phyloP scores from a whole-genome alignment of 192 early-diverging fungal genomes.

The Phlyctochytrium arcticum region DNA sequence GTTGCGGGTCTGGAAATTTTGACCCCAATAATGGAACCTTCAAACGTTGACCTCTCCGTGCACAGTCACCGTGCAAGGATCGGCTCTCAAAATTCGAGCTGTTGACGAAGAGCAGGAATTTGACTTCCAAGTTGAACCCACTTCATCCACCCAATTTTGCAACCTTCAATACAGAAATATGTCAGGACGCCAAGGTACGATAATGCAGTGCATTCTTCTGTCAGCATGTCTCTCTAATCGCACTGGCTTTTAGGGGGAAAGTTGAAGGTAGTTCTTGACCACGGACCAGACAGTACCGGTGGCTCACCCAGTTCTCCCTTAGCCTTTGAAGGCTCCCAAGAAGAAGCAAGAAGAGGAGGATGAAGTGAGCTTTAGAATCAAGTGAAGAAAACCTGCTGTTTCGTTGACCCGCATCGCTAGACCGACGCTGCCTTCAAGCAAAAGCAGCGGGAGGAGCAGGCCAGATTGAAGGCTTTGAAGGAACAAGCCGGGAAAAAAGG shows the following conservation, averaged over 20 bases:
- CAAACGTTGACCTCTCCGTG: no score
- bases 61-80: no score
- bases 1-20: no score
- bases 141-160: neutral
- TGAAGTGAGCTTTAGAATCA: no score
- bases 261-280: conserved; percentile 56
- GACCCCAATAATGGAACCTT: no score
- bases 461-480: conserved; percentile 73
- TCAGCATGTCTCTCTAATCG: neutral
- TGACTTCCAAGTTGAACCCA: neutral
- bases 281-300: no score
- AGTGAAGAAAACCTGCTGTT: no score
- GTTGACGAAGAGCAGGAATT: no score
- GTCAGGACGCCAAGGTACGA: conserved; percentile 55
- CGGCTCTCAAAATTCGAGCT: no score
- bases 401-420: neutral
- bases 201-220: neutral
- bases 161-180: conserved; percentile 26
- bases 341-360: conserved; percentile 61
- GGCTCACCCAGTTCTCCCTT: no score
- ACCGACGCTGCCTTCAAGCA: conserved; percentile 74
- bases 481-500: conserved; percentile 42
- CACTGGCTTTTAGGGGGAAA: conserved; percentile 60
- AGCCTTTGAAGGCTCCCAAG: conserved; percentile 84
- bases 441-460: conserved; percentile 73